phyloP scores from a whole-genome alignment of 495 filamentous ascomycete genomes.

The Chlorociboria aeruginascens region DNA sequence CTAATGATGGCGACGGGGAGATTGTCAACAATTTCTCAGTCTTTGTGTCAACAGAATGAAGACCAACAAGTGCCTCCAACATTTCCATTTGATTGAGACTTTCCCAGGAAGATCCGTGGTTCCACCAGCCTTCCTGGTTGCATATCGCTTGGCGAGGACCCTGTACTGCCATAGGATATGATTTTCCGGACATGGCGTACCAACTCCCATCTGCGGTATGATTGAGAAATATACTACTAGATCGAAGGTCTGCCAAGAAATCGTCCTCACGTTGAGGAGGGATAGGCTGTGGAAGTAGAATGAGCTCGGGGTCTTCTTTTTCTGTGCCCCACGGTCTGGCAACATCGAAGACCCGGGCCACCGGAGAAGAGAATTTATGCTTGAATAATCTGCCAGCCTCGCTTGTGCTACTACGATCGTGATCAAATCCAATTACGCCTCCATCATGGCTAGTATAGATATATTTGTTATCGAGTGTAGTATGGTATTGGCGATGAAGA shows the following conservation, averaged over 20 bases:
- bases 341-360: conserved; percentile 85
- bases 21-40: conserved; percentile 11
- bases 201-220: conserved; percentile 74
- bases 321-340: conserved; percentile 53
- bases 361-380: conserved; percentile 66
- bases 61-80: conserved; percentile 32
- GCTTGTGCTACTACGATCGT: conserved; percentile 30
- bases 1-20: conserved; percentile 1
- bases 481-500: conserved; percentile 66
- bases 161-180: conserved; percentile 74
- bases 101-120: conserved; percentile 16
- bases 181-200: conserved; percentile 85
- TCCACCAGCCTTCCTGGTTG: conserved; percentile 46
- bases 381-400: conserved; percentile 23
- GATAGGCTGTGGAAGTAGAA: conserved; percentile 76
- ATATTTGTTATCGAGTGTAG: conserved; percentile 77
- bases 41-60: conserved; percentile 27
- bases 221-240: conserved; percentile 71
- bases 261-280: conserved; percentile 46
- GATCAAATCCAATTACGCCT: conserved; percentile 69
- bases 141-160: conserved; percentile 52
- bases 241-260: conserved; percentile 37
- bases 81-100: conserved; percentile 21
- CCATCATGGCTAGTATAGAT: conserved; percentile 83
- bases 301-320: conserved; percentile 47